Evolutionary conservation across 108 stramenopile genomes (phyloP).

Genomic region (Pseudonitzschia multistriata): DNA sequence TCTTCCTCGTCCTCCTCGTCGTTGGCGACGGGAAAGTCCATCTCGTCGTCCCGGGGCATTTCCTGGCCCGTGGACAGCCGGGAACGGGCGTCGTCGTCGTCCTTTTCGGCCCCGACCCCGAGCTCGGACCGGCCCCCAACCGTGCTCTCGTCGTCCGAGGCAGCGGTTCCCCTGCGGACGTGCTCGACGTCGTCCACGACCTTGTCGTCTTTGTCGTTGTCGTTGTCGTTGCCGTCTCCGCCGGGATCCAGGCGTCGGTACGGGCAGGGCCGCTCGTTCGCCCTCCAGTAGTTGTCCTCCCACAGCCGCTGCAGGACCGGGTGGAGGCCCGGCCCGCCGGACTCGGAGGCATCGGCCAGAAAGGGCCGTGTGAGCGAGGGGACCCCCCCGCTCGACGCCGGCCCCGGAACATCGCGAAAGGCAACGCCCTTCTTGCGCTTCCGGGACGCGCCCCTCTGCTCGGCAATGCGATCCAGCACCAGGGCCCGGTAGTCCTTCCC

Average conservation of each 20-base stretch:
- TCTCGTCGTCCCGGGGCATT: slow-evolving; percentile 2
- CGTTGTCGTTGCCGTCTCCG: not conserved
- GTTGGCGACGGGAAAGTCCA: not conserved
- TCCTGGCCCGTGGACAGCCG: slow-evolving; percentile 20
- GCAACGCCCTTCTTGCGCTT: not conserved
- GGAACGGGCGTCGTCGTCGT: slow-evolving; percentile 16
- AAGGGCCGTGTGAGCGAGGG: slow-evolving; percentile 62
- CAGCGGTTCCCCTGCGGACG: not conserved
- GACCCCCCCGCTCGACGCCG: not conserved
- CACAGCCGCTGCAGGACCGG: slow-evolving; percentile 65
- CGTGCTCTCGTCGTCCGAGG: slow-evolving; percentile 1
- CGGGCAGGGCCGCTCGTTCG: slow-evolving; percentile 55
- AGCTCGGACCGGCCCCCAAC: not conserved
- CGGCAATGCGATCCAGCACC: not conserved
- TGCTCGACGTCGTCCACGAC: not conserved
- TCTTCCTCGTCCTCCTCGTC: slow-evolving; percentile 12
- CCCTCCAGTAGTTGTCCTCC: slow-evolving; percentile 54
- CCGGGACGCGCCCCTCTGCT: not conserved
- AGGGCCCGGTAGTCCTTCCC: not conserved
- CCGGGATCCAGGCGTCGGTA: slow-evolving; percentile 31
- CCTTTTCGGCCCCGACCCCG: slow-evolving; percentile 37
- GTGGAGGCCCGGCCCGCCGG: slow-evolving; percentile 30
- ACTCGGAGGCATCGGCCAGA: slow-evolving; percentile 63
- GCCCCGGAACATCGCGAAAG: not conserved
- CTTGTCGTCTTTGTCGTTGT: not conserved